Evolutionary conservation across 306 rosid species (phyloP).

Genomic region (Corylus heterophylla): DNA sequence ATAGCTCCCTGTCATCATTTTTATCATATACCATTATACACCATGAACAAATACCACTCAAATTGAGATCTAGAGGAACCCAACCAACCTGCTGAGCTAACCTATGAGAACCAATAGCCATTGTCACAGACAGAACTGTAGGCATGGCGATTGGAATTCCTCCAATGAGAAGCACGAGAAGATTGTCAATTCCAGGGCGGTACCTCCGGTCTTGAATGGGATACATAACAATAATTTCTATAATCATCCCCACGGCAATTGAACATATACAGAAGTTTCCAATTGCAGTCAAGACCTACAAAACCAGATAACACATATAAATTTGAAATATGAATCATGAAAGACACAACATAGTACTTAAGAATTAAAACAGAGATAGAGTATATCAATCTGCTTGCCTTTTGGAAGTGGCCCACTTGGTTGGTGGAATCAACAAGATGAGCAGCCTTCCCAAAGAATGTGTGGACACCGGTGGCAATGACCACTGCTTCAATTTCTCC

Average conservation of each 20-base stretch:
- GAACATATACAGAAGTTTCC: constrained; percentile 99
- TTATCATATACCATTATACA: constrained; percentile 16
- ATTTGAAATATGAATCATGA: constrained; percentile 22
- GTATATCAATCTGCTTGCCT: constrained; percentile 46
- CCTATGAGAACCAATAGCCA: constrained; percentile 99
- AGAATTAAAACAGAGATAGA: background rate
- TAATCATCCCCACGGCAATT: constrained; percentile 89
- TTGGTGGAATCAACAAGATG: constrained; percentile 95
- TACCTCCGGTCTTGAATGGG: constrained; percentile 88
- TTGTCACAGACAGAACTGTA: constrained; percentile 92
- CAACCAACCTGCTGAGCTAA: constrained; percentile 83
- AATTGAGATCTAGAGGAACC: constrained; percentile 25
- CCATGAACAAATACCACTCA: constrained; percentile 10
- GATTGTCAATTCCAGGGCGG: constrained; percentile 97
- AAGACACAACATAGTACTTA: background rate
- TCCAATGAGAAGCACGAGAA: constrained; percentile 96
- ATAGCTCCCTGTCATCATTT: constrained; percentile 81
- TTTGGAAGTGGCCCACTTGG: constrained; percentile 98
- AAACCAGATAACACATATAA: background rate
- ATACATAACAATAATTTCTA: constrained; percentile 92
- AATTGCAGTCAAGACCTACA: constrained; percentile 93
- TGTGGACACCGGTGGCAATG: constrained; percentile 96
- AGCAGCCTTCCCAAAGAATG: constrained; percentile 98
- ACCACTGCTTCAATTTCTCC: constrained; percentile 98
- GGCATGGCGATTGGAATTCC: constrained; percentile 99